Conservation (phyloP, 2,329 filamentous ascomycete species). For the Allantophomopsis cytisporea region DNA sequence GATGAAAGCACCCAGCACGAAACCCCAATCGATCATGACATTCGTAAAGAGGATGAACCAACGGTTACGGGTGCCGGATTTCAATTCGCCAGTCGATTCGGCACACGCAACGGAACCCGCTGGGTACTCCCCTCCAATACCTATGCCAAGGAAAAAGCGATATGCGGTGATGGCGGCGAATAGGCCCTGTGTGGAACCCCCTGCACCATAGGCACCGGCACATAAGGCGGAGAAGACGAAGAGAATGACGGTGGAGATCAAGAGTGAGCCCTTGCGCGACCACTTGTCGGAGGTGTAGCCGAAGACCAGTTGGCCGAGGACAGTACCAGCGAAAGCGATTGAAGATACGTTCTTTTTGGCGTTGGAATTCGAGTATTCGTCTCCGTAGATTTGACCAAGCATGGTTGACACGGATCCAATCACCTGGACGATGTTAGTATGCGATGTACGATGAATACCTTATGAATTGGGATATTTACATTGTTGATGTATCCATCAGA, state of each 20-base stretch:
- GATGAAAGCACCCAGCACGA: slow-evolving; percentile 68
- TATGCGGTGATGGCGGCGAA: slow-evolving; percentile 71
- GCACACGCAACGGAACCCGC: slow-evolving; percentile 74
- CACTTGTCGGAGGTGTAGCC: slow-evolving; percentile 73
- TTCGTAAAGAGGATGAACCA: slow-evolving; percentile 92
- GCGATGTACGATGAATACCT: not conserved
- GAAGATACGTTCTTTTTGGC: slow-evolving; percentile 64
- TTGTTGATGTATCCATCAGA: slow-evolving; percentile 89
- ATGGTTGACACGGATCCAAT: slow-evolving; percentile 81
- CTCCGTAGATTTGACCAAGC: slow-evolving; percentile 52
- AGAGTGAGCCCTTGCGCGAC: slow-evolving; percentile 70
- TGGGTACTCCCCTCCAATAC: slow-evolving; percentile 75
- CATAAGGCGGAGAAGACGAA: slow-evolving; percentile 74
- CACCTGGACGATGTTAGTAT: slow-evolving; percentile 33
- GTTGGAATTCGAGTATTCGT: slow-evolving; percentile 51
- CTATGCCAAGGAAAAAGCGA: slow-evolving; percentile 68
- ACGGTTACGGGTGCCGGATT: slow-evolving; percentile 66
- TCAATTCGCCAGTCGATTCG: slow-evolving; percentile 73
- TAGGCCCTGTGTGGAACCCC: slow-evolving; percentile 55
- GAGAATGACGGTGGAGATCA: slow-evolving; percentile 70
- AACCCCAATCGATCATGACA: slow-evolving; percentile 74
- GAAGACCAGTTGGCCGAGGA: slow-evolving; percentile 69
- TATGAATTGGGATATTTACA: slow-evolving; percentile 27
- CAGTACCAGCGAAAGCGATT: slow-evolving; percentile 79
- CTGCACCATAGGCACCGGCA: slow-evolving; percentile 62